Percentiles rank a stretch among this genome's conserved stretches.
phyloP scores from a whole-genome alignment of 192 early-diverging fungal species.

The Mortierella claussenii region DNA sequence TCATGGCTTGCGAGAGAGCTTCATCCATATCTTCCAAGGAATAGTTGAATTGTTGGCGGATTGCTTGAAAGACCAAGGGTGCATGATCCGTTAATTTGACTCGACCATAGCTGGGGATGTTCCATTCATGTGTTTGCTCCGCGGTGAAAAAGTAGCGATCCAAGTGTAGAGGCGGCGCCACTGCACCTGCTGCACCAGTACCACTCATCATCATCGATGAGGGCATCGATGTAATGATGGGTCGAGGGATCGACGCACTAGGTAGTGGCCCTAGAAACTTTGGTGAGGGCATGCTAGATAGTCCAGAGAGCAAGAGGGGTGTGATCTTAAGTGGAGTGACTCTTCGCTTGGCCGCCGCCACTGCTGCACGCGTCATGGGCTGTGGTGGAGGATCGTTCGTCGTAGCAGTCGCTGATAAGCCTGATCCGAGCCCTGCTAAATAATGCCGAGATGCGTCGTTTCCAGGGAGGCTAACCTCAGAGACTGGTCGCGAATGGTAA shows the following conservation, averaged over 20 bases:
- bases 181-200: neutral
- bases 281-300: constrained; percentile 24
- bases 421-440: no score
- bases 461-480: no score
- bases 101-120: constrained; percentile 44
- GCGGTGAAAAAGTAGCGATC: constrained; percentile 35
- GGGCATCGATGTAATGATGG: no score
- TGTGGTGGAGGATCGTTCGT: neutral
- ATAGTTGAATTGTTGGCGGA: constrained; percentile 42
- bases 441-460: no score
- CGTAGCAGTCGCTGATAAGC: neutral
- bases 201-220: no score
- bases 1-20: constrained; percentile 42
- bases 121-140: constrained; percentile 50
- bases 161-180: neutral
- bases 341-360: neutral
- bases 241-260: constrained; percentile 38
- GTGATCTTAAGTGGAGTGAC: constrained; percentile 34
- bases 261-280: constrained; percentile 22
- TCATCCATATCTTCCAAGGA: constrained; percentile 44
- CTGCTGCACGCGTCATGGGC: neutral
- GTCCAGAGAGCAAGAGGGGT: constrained; percentile 14
- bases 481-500: no score
- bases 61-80: constrained; percentile 36
- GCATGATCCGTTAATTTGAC: constrained; percentile 47